phyloP scores from a whole-genome alignment of 2,329 filamentous ascomycete genomes.

The Diaporthe sp. region DNA sequence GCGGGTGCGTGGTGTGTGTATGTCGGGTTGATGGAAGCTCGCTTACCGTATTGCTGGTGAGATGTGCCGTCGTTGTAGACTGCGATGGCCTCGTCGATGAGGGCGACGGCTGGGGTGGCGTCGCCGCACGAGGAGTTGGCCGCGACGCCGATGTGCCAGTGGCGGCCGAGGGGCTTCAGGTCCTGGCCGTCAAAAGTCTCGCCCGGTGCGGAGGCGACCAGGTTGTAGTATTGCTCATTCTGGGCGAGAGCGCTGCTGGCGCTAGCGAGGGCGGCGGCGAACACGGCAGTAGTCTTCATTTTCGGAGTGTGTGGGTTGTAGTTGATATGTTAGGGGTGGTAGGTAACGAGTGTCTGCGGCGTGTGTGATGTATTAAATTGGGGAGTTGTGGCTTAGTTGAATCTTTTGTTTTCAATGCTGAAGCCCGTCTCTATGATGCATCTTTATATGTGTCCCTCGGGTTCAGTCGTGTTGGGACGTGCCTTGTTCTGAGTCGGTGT shows the following conservation, averaged over 20 bases:
- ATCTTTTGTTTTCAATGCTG: neutral
- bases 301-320: neutral
- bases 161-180: constrained; percentile 19
- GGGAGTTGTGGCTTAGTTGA: neutral
- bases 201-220: constrained; percentile 23
- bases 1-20: neutral
- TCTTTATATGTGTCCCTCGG: constrained; percentile 1
- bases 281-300: constrained; percentile 15
- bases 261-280: constrained; percentile 16
- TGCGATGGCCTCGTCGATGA: constrained; percentile 13
- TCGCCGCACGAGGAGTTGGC: constrained; percentile 26
- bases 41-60: constrained; percentile 17
- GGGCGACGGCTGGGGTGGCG: neutral
- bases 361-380: neutral
- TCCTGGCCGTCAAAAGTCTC: constrained; percentile 9
- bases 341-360: neutral
- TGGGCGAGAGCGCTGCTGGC: constrained; percentile 25
- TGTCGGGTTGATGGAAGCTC: neutral
- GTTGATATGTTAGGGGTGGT: neutral
- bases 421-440: neutral
- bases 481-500: constrained; percentile 29
- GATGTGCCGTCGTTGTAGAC: constrained; percentile 31
- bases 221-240: constrained; percentile 11
- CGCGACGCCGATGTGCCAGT: constrained; percentile 9
- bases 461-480: constrained; percentile 4